Percentiles rank a stretch among this genome's conserved stretches.
These are phyloP conservation scores for Fraxinus xanthoxyloides DNA, from an alignment of 305 asterid species.

Conservation along the genomic window DNA sequence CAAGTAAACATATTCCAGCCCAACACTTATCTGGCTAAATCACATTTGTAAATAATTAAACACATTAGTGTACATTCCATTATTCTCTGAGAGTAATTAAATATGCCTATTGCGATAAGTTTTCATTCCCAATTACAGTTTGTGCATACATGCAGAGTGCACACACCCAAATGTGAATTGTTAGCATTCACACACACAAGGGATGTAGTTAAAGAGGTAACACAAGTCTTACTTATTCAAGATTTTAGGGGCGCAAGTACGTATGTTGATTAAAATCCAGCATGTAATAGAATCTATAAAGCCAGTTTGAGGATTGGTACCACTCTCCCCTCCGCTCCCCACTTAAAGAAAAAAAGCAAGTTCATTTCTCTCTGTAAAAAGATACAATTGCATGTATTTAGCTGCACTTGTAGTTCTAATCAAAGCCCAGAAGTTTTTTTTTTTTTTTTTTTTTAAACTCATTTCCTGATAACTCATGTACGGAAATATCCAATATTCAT, in stretches of 20 bases:
- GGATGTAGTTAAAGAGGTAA: neutral
- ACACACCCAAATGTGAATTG: neutral
- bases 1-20: conserved; percentile 90
- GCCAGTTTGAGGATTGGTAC: neutral
- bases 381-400: neutral
- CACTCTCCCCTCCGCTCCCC: neutral
- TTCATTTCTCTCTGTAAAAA: neutral
- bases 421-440: neutral
- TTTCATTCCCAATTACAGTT: neutral
- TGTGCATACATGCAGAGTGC: neutral
- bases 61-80: conserved; percentile 8
- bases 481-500: neutral
- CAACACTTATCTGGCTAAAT: conserved; percentile 80
- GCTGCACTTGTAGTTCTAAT: neutral
- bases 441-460: neutral
- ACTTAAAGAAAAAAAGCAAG: neutral
- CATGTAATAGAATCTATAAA: neutral
- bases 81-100: neutral
- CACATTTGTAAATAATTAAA: conserved; percentile 24
- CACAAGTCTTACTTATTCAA: neutral
- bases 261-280: neutral
- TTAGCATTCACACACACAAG: neutral
- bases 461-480: neutral
- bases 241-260: neutral
- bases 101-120: neutral